Base-by-base conservation (phyloP, 2,329 filamentous ascomycete species). In the Didymosphaeria variabile region DNA sequence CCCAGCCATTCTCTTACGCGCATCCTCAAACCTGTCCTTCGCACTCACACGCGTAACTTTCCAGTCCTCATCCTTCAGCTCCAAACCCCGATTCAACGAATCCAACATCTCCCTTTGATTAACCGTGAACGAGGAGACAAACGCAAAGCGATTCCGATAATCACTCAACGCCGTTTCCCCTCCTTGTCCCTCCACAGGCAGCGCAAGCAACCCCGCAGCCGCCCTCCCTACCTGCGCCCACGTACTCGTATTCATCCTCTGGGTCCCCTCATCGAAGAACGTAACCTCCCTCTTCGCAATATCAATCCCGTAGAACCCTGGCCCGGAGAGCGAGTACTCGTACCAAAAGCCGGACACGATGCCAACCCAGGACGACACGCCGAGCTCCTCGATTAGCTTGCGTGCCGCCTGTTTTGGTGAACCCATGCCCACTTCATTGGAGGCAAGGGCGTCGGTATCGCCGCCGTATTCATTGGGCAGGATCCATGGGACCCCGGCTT, bases 51-150 rank as follows among this genome's bases (percentile, higher is more conserved):
- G 74, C 1, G 70, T 79, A 58, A 91, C 82, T 2, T 71, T 81
- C 89, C 89, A 92, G 67, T 91, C 88, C 0, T 74, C 76, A 42
- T 88, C 85, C 1, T 77, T 84, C 0, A 84, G 87, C 0, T 83
- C 83, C 0, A 85, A 85, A 4, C 88, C 88, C 0, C 85, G 83
- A 67, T 88, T 82, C 13, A 89, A 75, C n/a, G 83, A 84, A 42
- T 85, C 83, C 57, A 91, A 82, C 80, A 91, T 91, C 10, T 91
- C 88, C 12, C 82, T 81, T 73, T 92, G 90, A 7, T 63, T 77
- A 3, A 79, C 38, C 6, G 66, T 49, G 61, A 80, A 80, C 2
- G 72, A 76, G 0, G 69, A 67, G 1, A 79, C 57, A 54, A 76
- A 76, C 12, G 72, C 61, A 45, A 67, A 70, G 36, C 70, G 71